Evolutionary conservation across 2,329 filamentous ascomycete species (phyloP).

Genomic region (Colletotrichum horii): DNA sequence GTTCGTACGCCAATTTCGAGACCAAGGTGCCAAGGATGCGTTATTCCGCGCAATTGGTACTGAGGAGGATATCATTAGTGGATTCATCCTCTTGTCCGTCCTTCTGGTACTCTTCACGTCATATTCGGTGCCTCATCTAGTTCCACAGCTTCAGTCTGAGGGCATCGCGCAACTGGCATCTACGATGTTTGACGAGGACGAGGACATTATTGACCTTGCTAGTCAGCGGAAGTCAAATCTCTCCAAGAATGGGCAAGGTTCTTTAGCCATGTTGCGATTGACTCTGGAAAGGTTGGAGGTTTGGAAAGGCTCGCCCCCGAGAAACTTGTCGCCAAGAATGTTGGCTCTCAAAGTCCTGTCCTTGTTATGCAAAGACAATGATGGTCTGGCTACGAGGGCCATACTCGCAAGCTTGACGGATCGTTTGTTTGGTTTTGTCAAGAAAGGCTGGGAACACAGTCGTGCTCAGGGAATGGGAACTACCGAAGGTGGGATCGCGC

Average conservation of each 20-base stretch:
- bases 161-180: conserved; percentile 60
- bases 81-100: conserved; percentile 69
- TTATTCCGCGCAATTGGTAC: conserved; percentile 67
- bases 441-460: conserved; percentile 7
- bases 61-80: conserved; percentile 65
- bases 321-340: conserved; percentile 64
- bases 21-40: conserved; percentile 73
- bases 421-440: conserved; percentile 24
- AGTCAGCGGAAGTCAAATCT: conserved; percentile 72
- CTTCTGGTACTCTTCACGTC: conserved; percentile 66
- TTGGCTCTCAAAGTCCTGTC: conserved; percentile 66
- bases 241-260: conserved; percentile 66
- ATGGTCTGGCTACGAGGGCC: neutral
- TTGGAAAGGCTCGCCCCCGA: conserved; percentile 62
- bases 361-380: conserved; percentile 4
- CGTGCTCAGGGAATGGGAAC: conserved; percentile 1
- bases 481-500: conserved; percentile 30
- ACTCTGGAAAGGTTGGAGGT: conserved; percentile 57
- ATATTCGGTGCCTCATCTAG: conserved; percentile 63
- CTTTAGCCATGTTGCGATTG: conserved; percentile 59
- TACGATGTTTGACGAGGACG: conserved; percentile 55
- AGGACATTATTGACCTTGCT: conserved; percentile 65
- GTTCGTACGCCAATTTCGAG: conserved; percentile 74
- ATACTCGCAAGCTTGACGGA: conserved; percentile 19
- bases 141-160: conserved; percentile 61